Percentiles rank a stretch among this genome's conserved stretches.
phyloP scores from a whole-genome alignment of 1,284 basidiomycete species.

The Puccinia coronata region DNA sequence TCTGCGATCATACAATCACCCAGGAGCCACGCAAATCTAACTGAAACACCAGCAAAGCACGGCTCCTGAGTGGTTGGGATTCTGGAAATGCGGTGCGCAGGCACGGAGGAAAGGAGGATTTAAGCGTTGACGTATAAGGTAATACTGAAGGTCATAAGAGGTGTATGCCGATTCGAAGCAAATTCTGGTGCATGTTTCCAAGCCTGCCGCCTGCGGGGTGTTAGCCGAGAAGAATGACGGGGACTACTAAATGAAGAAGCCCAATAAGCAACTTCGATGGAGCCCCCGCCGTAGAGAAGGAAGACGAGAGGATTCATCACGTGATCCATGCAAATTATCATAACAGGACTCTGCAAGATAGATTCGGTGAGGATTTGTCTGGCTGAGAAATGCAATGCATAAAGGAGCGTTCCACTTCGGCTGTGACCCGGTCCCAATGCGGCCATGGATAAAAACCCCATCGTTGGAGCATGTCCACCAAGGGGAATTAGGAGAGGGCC shows the following conservation, averaged over 20 bases:
- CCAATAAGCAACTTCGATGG: background rate
- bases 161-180: background rate
- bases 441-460: background rate
- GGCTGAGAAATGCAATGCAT: background rate
- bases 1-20: background rate
- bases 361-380: background rate
- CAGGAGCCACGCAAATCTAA: background rate
- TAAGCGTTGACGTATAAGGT: background rate
- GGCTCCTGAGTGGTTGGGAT: background rate
- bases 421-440: background rate
- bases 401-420: background rate
- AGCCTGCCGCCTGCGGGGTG: background rate
- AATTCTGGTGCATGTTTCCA: too few relatives aligned
- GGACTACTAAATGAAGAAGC: too few relatives aligned
- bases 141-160: background rate
- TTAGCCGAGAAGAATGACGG: background rate
- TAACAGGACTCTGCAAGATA: background rate
- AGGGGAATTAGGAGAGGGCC: too few relatives aligned
- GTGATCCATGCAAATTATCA: background rate
- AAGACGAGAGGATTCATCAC: background rate
- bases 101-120: background rate
- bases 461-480: too few relatives aligned
- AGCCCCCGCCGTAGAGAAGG: background rate
- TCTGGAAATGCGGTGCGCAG: background rate
- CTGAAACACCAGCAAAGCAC: background rate